Evolutionary conservation across 805 yeast genomes (phyloP).

Genomic region (Nakazawaea holstii): DNA sequence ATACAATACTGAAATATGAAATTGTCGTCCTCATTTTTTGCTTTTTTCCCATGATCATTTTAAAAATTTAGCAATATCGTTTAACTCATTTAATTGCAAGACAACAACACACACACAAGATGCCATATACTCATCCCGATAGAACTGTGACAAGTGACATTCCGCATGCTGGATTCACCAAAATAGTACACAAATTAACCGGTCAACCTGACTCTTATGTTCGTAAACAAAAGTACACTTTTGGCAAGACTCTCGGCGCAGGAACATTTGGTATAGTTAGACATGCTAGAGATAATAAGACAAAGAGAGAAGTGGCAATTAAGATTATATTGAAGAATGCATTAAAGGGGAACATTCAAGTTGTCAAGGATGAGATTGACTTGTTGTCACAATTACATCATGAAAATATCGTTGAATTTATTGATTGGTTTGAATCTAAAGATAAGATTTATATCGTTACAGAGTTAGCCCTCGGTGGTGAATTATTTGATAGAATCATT

Average conservation of each 20-base stretch:
- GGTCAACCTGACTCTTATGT: constrained; percentile 71
- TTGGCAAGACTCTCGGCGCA: constrained; percentile 86
- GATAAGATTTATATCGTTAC: constrained; percentile 93
- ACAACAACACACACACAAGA: background rate
- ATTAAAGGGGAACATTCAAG: constrained; percentile 56
- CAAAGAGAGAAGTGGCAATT: constrained; percentile 75
- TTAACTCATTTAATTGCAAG: too few relatives aligned
- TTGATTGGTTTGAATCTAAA: constrained; percentile 90
- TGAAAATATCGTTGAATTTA: constrained; percentile 83
- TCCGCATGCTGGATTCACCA: constrained; percentile 17
- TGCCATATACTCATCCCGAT: constrained; percentile 10
- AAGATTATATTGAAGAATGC: constrained; percentile 86
- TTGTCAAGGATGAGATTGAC: constrained; percentile 73
- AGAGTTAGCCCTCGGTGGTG: constrained; percentile 95
- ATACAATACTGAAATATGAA: too few relatives aligned
- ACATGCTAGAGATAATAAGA: constrained; percentile 47
- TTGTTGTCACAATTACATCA: constrained; percentile 66
- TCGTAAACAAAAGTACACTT: constrained; percentile 64
- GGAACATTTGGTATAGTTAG: constrained; percentile 94
- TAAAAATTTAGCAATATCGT: too few relatives aligned
- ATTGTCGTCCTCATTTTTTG: too few relatives aligned
- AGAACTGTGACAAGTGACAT: background rate
- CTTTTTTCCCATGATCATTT: too few relatives aligned
- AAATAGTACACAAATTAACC: constrained; percentile 46
- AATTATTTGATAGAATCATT: constrained; percentile 82